Evolutionary conservation across 148 eudicot genomes (phyloP).

Genomic region (Beta vulgaris): DNA sequence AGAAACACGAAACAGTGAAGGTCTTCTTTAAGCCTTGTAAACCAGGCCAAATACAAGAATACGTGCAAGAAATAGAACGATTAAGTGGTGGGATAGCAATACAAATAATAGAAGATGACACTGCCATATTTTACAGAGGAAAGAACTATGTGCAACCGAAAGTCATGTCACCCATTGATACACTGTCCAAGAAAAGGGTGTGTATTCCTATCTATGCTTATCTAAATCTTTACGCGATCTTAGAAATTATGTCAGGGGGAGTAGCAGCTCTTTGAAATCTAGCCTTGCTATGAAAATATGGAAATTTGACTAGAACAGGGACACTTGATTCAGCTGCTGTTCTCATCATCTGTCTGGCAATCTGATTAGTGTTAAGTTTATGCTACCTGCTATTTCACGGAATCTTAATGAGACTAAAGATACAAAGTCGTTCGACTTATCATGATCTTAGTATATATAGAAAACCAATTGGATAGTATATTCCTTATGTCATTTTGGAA

Average conservation of each 20-base stretch:
- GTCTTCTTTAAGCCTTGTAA: constrained; percentile 95
- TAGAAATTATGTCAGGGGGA: too few relatives aligned
- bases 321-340: background rate
- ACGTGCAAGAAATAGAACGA: constrained; percentile 76
- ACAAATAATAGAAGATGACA: constrained; percentile 80
- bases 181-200: constrained; percentile 89
- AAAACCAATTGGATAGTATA: background rate
- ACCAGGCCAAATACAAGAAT: constrained; percentile 82
- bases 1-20: constrained; percentile 92
- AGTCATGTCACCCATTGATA: constrained; percentile 89
- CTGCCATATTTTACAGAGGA: constrained; percentile 83
- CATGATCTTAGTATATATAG: background rate
- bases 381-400: background rate
- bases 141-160: constrained; percentile 88
- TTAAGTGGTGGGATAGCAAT: constrained; percentile 87
- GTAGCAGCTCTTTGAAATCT: background rate
- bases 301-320: background rate
- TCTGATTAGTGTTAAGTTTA: background rate
- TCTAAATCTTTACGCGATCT: background rate
- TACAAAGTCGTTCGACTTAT: background rate
- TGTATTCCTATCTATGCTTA: constrained; percentile 16
- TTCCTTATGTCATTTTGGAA: background rate
- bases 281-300: background rate
- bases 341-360: background rate
- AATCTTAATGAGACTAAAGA: background rate